Percentiles rank a stretch among this genome's conserved stretches.
These are phyloP conservation scores for Paraurostyla sp. DNA, from an alignment of 73 alveolate species.

Conservation along the genomic window DNA sequence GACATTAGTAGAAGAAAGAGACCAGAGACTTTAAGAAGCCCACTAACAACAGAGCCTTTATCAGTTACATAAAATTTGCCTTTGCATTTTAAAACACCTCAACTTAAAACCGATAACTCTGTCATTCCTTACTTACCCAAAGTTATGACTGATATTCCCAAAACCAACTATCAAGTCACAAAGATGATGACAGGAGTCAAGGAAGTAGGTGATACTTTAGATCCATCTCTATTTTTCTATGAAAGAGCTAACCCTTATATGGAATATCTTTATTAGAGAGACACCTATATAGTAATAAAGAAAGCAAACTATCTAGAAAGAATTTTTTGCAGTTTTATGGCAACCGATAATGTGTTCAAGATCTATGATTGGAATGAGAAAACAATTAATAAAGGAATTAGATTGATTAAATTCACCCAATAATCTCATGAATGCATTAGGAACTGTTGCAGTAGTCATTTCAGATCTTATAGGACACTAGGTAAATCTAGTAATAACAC, in stretches of 20 bases:
- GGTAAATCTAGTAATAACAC: conserved; percentile 16
- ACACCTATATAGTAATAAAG: conserved; percentile 26
- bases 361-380: conserved; percentile 42
- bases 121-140: too few relatives aligned
- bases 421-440: not conserved
- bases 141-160: too few relatives aligned
- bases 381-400: not conserved
- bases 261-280: conserved; percentile 19
- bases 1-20: not conserved
- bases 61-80: too few relatives aligned
- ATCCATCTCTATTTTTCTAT: not conserved
- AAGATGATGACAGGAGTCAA: not conserved
- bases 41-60: too few relatives aligned
- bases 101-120: too few relatives aligned
- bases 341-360: conserved; percentile 17
- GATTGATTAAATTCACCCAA: not conserved
- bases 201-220: not conserved
- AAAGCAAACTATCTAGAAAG: conserved; percentile 37
- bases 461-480: conserved; percentile 2
- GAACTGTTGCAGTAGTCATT: conserved; percentile 13
- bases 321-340: not conserved
- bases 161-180: not conserved
- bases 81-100: too few relatives aligned
- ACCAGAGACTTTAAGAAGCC: too few relatives aligned
- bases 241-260: conserved; percentile 25